phyloP scores from a whole-genome alignment of 2,329 filamentous ascomycete species.

The Alternaria panax region DNA sequence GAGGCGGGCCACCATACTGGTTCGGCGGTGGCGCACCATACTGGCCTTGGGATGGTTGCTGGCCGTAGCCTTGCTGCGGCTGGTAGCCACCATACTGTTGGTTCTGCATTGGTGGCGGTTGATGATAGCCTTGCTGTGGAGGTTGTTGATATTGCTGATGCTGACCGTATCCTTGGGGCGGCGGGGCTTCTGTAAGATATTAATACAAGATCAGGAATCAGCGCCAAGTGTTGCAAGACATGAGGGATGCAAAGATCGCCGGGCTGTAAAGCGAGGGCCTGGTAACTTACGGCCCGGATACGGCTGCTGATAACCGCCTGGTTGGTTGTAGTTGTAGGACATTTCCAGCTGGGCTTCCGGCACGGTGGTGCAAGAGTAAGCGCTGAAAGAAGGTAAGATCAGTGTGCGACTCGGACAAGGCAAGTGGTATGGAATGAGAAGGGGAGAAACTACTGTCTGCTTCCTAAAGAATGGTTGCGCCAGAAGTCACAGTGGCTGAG shows the following conservation, averaged over 20 bases:
- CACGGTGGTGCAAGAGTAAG: not conserved
- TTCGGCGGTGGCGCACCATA: conserved; percentile 50
- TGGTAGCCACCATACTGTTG: conserved; percentile 44
- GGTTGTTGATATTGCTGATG: conserved; percentile 18
- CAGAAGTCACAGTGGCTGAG: conserved; percentile 9
- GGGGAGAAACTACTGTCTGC: not conserved
- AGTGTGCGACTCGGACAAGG: not conserved
- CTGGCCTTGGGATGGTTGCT: conserved; percentile 27
- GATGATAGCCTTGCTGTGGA: conserved; percentile 36
- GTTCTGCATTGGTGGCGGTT: conserved; percentile 45
- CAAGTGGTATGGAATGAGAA: conserved; percentile 1
- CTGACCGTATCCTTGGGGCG: conserved; percentile 36
- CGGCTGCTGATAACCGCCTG: conserved; percentile 39
- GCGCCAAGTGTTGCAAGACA: conserved; percentile 23
- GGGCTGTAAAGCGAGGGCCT: conserved; percentile 14
- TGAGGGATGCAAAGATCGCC: conserved; percentile 14
- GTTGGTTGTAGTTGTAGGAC: conserved; percentile 41
- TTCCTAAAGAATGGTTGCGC: not conserved
- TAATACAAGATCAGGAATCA: conserved; percentile 25
- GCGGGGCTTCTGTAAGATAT: conserved; percentile 37
- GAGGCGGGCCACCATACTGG: conserved; percentile 31
- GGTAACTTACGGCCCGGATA: conserved; percentile 41
- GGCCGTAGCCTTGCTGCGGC: conserved; percentile 40
- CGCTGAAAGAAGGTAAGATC: not conserved
- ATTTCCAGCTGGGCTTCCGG: conserved; percentile 15